Conservation (phyloP, 2,329 filamentous ascomycete species). For the Tympanopsis confertula region DNA sequence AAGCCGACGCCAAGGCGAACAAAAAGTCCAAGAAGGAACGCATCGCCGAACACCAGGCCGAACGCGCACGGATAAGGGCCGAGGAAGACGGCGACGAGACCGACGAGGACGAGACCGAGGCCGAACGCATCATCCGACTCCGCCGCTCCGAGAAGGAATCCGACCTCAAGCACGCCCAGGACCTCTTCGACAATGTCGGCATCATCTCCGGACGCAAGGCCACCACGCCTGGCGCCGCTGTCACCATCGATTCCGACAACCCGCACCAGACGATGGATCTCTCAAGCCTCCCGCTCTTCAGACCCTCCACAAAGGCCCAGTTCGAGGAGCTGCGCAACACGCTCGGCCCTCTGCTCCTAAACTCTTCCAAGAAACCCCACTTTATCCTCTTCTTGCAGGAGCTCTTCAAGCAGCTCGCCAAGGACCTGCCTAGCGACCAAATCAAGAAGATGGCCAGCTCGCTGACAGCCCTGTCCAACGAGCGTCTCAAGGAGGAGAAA, state of each 20-base stretch:
- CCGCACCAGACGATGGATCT: conserved; percentile 74
- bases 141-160: conserved; percentile 73
- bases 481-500: conserved; percentile 99
- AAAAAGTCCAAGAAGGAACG: conserved; percentile 85
- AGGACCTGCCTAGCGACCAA: conserved; percentile 80
- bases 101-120: conserved; percentile 66
- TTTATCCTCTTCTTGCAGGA: conserved; percentile 86
- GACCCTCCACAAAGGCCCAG: conserved; percentile 74
- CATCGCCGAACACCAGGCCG: conserved; percentile 65
- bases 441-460: conserved; percentile 90
- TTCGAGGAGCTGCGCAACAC: conserved; percentile 71
- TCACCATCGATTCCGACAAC: conserved; percentile 61
- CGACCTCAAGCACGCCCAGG: conserved; percentile 80
- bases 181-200: conserved; percentile 71
- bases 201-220: conserved; percentile 56
- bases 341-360: conserved; percentile 65
- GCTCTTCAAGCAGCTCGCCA: conserved; percentile 74
- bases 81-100: conserved; percentile 43
- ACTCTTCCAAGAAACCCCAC: conserved; percentile 75
- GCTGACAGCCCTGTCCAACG: conserved; percentile 83
- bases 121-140: conserved; percentile 62
- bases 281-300: conserved; percentile 70
- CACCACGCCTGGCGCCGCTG: conserved; percentile 49
- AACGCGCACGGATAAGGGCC: conserved; percentile 38
- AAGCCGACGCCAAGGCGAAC: conserved; percentile 74